These are phyloP conservation scores for Colletotrichum sansevieriae DNA, from an alignment of 2,329 filamentous ascomycete genomes.

Conservation along the genomic window DNA sequence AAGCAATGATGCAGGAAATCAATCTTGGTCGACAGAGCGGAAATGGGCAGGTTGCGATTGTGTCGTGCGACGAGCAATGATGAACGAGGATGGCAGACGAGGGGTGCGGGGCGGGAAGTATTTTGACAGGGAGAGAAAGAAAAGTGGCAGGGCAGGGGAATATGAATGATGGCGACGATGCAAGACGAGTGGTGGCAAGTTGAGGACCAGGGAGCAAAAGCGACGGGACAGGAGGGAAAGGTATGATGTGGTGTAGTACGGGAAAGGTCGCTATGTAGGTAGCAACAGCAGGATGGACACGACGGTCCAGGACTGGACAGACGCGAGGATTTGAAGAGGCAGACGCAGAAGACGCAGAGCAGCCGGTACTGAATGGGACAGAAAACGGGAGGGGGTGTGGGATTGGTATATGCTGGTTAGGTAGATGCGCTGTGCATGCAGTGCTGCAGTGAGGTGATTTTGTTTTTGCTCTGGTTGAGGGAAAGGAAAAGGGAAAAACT, in stretches of 20 bases:
- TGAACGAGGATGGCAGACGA: conserved; percentile 41
- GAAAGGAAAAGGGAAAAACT: conserved; percentile 5
- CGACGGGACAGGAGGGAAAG: conserved; percentile 23
- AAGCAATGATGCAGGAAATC: conserved; percentile 7
- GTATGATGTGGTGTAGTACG: conserved; percentile 26
- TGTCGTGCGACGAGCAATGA: conserved; percentile 39
- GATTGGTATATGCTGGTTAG: conserved; percentile 36
- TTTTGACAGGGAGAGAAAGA: conserved; percentile 39
- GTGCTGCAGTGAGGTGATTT: conserved; percentile 41
- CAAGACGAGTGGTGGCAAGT: conserved; percentile 40
- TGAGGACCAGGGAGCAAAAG: conserved; percentile 26
- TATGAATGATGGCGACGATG: conserved; percentile 43
- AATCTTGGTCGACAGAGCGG: conserved; percentile 31
- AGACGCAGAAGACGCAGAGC: conserved; percentile 28
- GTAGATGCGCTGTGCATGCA: conserved; percentile 40
- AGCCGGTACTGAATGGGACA: conserved; percentile 18
- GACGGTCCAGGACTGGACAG: conserved; percentile 22
- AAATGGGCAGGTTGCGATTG: conserved; percentile 28
- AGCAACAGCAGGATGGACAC: conserved; percentile 18
- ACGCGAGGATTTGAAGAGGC: conserved; percentile 17
- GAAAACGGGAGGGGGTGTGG: conserved; percentile 37
- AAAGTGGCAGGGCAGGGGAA: conserved; percentile 40
- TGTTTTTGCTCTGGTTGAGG: conserved; percentile 22
- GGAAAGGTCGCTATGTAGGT: conserved; percentile 25
- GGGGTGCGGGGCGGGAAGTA: conserved; percentile 41